A percentile compares a stretch with the other conserved stretches of the same genome.
Conservation (phyloP, 2,329 filamentous ascomycete species). For the Aspergillus pseudotamarii region DNA sequence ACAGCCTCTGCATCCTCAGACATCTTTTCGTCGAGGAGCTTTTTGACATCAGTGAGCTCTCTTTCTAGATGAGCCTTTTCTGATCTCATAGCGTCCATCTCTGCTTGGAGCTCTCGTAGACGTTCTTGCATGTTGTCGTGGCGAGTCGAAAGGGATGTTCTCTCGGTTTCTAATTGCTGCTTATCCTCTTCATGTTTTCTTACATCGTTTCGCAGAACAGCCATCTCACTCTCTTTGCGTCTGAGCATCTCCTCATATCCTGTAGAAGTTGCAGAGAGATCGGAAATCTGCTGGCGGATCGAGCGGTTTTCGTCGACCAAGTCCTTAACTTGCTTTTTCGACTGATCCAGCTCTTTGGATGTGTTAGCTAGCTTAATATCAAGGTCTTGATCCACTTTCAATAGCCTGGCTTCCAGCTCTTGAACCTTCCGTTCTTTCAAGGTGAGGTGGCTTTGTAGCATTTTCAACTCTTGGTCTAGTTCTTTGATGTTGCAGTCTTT, state of each 20-base stretch:
- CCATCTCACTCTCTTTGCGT: slow-evolving; percentile 90
- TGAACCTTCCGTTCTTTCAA: slow-evolving; percentile 88
- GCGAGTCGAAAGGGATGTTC: slow-evolving; percentile 68
- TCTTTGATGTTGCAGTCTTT: slow-evolving; percentile 75
- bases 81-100: slow-evolving; percentile 82
- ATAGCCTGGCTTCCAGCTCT: slow-evolving; percentile 80
- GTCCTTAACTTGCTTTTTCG: slow-evolving; percentile 74
- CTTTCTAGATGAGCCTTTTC: slow-evolving; percentile 83
- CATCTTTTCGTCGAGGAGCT: slow-evolving; percentile 81
- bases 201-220: slow-evolving; percentile 80
- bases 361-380: slow-evolving; percentile 79
- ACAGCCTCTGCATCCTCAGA: slow-evolving; percentile 86
- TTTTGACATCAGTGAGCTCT: slow-evolving; percentile 86
- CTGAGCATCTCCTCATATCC: slow-evolving; percentile 93
- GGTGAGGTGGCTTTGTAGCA: slow-evolving; percentile 86
- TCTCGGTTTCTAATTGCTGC: slow-evolving; percentile 76
- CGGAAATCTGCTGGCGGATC: slow-evolving; percentile 80
- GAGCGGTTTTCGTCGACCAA: slow-evolving; percentile 78
- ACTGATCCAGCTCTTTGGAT: slow-evolving; percentile 76
- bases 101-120: slow-evolving; percentile 82
- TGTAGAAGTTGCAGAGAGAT: slow-evolving; percentile 87
- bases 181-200: slow-evolving; percentile 82
- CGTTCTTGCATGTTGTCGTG: slow-evolving; percentile 77
- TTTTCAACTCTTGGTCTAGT: slow-evolving; percentile 80
- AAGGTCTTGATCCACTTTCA: slow-evolving; percentile 84